Base-by-base conservation (phyloP, 306 rosid genomes). In the Castanea sativa region DNA sequence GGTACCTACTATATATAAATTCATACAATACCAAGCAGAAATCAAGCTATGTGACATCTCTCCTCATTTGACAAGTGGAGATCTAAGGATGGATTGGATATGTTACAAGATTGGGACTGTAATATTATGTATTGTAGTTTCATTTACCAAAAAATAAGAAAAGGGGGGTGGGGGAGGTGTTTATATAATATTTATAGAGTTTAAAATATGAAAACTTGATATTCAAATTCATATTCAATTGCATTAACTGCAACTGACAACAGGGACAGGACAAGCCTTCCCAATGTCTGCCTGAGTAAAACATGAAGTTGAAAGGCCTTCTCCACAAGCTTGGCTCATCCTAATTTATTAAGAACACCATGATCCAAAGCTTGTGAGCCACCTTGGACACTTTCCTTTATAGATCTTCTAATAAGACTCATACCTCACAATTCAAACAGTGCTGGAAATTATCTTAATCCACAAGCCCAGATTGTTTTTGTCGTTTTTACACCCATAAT, bases 1-100 rank as follows among this genome's bases (percentile, higher is more conserved):
- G 61, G 55, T 70, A 14, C 60, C 77, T 18, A 55, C 69, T 76
- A 67, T 49, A 63, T 63, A 58, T 16, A 79, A 82, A 80, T 51
- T 18, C 79, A 53, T 27, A 70, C 19, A 38, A 76, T 41, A 59
- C 51, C 35, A 75, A 71, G 83, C 49, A 63, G 30, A 61, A 29
- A 63, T 27, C 38, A 63, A 63, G 45, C 71, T 43, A 65, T 30
- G 45, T 33, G 20, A 11, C 8, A 29, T 29, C 69, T 63, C 69
- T 29, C 9, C 69, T 27, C 69, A n/a, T 58, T 58, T 58, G 64
- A 58, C 23, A 61, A 32, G 68, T 61, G 68, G 18, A 27, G 68
- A 5, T 61, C 19, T 23, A 19, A 61, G 68, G 33, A 41, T 41
- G 45, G 12, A 41, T 25, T 61, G 18, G 14, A 27, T 2, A 30